These are phyloP conservation scores for Acanthamoeba healyi DNA, from an alignment of 208 protist species.

Conservation along the genomic window DNA sequence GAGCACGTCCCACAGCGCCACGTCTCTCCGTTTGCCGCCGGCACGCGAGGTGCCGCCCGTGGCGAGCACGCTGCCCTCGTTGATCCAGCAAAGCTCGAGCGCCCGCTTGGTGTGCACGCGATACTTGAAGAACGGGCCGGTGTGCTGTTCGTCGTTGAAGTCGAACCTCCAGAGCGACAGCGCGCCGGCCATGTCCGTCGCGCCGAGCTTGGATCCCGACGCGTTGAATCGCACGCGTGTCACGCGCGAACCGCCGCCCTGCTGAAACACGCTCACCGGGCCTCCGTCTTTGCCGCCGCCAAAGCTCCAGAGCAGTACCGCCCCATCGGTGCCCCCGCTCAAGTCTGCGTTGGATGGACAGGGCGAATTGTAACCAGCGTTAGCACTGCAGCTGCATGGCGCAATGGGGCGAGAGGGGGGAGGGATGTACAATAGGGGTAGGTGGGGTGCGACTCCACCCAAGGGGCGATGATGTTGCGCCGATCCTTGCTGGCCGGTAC, in stretches of 20 bases:
- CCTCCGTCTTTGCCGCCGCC: not conserved
- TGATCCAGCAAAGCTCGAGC: constrained; percentile 52
- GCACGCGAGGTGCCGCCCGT: constrained; percentile 48
- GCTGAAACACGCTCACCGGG: constrained; percentile 40
- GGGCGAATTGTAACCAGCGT: not conserved
- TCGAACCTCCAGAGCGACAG: constrained; percentile 56
- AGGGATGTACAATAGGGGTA: constrained; percentile 51
- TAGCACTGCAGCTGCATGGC: not conserved
- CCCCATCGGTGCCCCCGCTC: constrained; percentile 8
- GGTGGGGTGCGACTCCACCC: constrained; percentile 39
- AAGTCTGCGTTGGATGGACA: no score
- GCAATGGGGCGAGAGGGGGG: not conserved
- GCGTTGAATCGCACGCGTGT: constrained; percentile 58
- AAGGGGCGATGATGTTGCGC: constrained; percentile 26
- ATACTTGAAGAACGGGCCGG: constrained; percentile 36
- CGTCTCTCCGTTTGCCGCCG: constrained; percentile 52
- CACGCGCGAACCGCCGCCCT: constrained; percentile 21
- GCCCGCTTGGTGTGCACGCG: constrained; percentile 41
- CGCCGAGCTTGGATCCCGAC: constrained; percentile 55
- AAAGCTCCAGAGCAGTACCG: constrained; percentile 49
- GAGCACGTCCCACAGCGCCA: constrained; percentile 68
- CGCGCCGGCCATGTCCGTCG: constrained; percentile 20
- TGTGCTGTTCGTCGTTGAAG: not conserved
- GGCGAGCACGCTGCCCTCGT: constrained; percentile 59
- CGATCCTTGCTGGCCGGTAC: constrained; percentile 27